Evolutionary conservation across 2,329 filamentous ascomycete species (phyloP), one percentile per base, ranked within the genome.

Genomic region (Bipolaris sorokiniana): DNA sequence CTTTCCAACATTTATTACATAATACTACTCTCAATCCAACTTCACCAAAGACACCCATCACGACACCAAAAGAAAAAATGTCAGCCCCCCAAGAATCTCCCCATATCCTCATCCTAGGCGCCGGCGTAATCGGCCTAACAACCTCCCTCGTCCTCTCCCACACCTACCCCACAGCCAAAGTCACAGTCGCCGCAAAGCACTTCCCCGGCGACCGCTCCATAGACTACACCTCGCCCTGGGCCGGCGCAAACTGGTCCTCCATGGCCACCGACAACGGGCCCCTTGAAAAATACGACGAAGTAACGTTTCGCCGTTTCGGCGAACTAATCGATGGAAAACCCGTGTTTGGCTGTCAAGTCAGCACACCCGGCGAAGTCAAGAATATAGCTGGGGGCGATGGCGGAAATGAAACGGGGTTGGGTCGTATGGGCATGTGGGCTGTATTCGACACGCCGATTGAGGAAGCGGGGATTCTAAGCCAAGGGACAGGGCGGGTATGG

Each of bases 171-270:
- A 66, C 74, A 2, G 83, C 88, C 63, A 78, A 79, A 20, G 79
- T 96, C 62, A 92, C 90, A 0, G 81, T 96, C 34, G 81, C 92
- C 31, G 89, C 91, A 5, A 96, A 94, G 71, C 90, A 96, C 75
- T 95, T 97, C 89, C 93, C 93, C 0, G 93, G 93, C 34, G 93
- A 97, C 79, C 95, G 94, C 76, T 90, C 94, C 64, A 89, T 93
- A 65, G 90, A 96, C 80, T 97, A 97, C 75, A 88, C 91, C 0
- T 96, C 91, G 5, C 92, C 91, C 0, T 96, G 91, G 90, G 92
- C 92, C 3, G 92, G 92, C 13, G 92, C 91, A 60, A 94, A 95
- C 71, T 89, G 88, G 73, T 75, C 89, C 58, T 91, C 89, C 1
- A 68, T 75, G 59, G 71, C 73, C n/a, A 59, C 69, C 26, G 74